Percentiles rank a stretch among this genome's conserved stretches.
Conservation (phyloP, 169 alveolate species). For the Pseudocohnilembus persalinus region DNA sequence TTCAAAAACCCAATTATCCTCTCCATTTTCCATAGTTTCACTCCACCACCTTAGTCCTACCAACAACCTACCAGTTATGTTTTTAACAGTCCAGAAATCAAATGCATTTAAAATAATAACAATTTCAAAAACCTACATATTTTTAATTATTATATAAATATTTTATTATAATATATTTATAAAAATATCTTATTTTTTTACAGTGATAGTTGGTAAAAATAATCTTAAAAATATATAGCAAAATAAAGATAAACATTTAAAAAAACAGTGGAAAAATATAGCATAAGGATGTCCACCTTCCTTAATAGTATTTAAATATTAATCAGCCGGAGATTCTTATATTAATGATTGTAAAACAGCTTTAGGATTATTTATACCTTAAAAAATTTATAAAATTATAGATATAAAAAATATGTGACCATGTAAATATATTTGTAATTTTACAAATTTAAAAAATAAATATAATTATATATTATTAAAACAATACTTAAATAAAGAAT, state of each 20-base stretch:
- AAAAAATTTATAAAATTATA: no score
- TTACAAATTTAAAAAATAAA: no score
- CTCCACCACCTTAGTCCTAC: constrained; percentile 85
- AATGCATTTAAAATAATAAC: constrained; percentile 62
- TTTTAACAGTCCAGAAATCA: constrained; percentile 78
- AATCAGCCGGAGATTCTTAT: not conserved
- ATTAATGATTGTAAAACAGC: not conserved
- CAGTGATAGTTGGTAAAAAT: not conserved
- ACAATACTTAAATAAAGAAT: no score
- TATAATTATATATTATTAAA: no score
- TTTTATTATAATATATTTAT: no score
- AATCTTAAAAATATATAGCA: constrained; percentile 14
- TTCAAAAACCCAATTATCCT: constrained; percentile 71
- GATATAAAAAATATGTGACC: no score
- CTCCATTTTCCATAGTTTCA: constrained; percentile 51
- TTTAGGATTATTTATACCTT: not conserved
- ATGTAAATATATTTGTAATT: no score
- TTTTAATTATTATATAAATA: no score
- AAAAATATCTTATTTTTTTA: no score
- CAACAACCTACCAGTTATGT: constrained; percentile 70
- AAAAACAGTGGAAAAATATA: not conserved
- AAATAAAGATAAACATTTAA: not conserved
- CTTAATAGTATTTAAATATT: not conserved
- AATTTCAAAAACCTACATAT: constrained; percentile 27
- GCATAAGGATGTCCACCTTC: not conserved